Evolutionary conservation across 2,329 filamentous ascomycete genomes (phyloP).

Genomic region (Diplocarpon mali): DNA sequence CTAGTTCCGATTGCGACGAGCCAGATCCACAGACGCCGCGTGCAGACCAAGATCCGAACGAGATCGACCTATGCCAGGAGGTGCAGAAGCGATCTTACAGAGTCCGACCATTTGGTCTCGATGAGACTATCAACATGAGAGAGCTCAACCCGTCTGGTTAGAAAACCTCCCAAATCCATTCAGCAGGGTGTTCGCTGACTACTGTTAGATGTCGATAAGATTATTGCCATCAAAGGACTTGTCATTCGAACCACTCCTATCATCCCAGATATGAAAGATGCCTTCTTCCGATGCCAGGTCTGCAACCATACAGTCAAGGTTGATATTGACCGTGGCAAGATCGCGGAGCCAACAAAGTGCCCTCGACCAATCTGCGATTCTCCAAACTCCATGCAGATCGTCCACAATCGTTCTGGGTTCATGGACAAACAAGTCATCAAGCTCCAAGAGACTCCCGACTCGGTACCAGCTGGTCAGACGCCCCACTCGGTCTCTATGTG

Average conservation of each 20-base stretch:
- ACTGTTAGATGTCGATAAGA: constrained; percentile 74
- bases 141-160: constrained; percentile 80
- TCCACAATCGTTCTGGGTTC: constrained; percentile 91
- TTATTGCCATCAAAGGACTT: constrained; percentile 88
- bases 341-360: constrained; percentile 85
- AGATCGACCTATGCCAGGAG: constrained; percentile 62
- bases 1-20: constrained; percentile 65
- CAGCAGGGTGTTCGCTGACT: constrained; percentile 19
- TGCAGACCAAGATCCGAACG: constrained; percentile 32
- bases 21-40: constrained; percentile 33
- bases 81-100: constrained; percentile 73
- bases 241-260: constrained; percentile 94
- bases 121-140: constrained; percentile 78
- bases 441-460: constrained; percentile 92
- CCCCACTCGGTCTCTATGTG: constrained; percentile 95
- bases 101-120: constrained; percentile 80
- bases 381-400: constrained; percentile 94
- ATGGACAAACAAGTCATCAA: constrained; percentile 99
- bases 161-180: constrained; percentile 12
- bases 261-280: constrained; percentile 98
- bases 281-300: constrained; percentile 90
- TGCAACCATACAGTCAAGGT: constrained; percentile 88
- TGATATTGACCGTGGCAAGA: constrained; percentile 89
- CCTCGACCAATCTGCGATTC: constrained; percentile 70
- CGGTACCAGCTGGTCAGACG: constrained; percentile 88